phyloP scores from a whole-genome alignment of 192 early-diverging fungal species.

The Coemansia erecta region DNA sequence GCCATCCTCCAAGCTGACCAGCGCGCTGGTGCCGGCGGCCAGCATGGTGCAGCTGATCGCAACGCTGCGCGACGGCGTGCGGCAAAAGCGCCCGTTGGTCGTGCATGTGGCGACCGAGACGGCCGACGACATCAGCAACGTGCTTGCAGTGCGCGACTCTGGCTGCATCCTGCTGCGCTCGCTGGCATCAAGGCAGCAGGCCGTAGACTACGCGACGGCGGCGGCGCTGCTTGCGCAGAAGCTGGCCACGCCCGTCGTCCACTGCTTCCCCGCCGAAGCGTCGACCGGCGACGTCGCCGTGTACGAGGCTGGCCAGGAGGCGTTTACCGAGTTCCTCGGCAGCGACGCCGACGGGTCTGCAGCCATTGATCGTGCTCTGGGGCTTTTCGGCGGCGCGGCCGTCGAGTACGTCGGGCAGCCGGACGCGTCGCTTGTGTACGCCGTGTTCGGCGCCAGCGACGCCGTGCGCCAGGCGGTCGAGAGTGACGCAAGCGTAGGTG shows the following conservation, averaged over 20 bases:
- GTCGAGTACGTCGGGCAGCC: conserved; percentile 31
- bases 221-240: conserved; percentile 71
- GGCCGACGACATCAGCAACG: conserved; percentile 51
- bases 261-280: conserved; percentile 55
- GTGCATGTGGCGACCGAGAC: conserved; percentile 34
- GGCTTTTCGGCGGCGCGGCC: conserved; percentile 14
- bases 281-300: conserved; percentile 31
- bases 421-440: conserved; percentile 70
- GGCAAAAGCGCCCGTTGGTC: conserved; percentile 20
- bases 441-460: conserved; percentile 61
- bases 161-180: conserved; percentile 81
- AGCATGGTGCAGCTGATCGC: conserved; percentile 40
- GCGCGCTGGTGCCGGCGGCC: conserved; percentile 16
- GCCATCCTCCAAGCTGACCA: not conserved
- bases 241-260: conserved; percentile 60
- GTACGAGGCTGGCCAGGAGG: conserved; percentile 22
- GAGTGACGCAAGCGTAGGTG: conserved; percentile 55
- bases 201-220: conserved; percentile 77
- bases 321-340: conserved; percentile 6
- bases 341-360: conserved; percentile 3
- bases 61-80: conserved; percentile 29
- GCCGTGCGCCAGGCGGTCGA: conserved; percentile 42
- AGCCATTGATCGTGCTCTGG: conserved; percentile 20
- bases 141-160: conserved; percentile 72
- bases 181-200: conserved; percentile 65